Conservation (phyloP, 257 asterid species). For the Nicotiana paniculata region DNA sequence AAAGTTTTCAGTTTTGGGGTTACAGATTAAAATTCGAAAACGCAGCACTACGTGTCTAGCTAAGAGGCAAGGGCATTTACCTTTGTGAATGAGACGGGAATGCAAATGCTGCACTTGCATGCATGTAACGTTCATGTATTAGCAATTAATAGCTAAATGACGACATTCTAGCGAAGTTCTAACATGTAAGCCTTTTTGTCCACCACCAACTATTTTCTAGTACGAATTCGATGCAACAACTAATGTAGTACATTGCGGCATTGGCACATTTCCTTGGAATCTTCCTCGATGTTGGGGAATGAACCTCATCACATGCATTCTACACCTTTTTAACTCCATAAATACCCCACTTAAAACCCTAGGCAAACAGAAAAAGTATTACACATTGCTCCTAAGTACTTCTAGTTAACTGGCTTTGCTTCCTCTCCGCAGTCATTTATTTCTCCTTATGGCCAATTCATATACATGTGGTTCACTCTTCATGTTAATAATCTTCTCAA, state of each 20-base stretch:
- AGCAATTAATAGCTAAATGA: background rate
- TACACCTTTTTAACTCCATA: slow-evolving; percentile 29
- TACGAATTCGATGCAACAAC: background rate
- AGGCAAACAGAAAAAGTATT: background rate
- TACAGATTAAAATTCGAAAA: too few species aligned
- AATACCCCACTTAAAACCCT: slow-evolving; percentile 13
- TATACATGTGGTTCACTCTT: slow-evolving; percentile 13
- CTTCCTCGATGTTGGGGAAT: slow-evolving; percentile 34
- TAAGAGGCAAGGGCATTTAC: background rate
- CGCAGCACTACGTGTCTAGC: background rate
- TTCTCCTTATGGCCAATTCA: slow-evolving; percentile 21
- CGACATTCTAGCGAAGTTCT: background rate
- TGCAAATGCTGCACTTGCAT: background rate
- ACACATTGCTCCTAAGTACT: background rate
- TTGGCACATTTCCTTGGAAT: slow-evolving; percentile 25
- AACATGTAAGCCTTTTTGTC: background rate
- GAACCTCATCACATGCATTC: slow-evolving; percentile 39
- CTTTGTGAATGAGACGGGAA: background rate
- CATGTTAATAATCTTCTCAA: slow-evolving; percentile 26
- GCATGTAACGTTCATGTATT: background rate
- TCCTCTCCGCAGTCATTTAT: background rate
- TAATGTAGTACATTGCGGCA: background rate
- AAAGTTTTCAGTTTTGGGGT: too few species aligned
- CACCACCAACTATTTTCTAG: background rate
- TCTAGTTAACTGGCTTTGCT: background rate